Evolutionary conservation across 805 yeast species (phyloP).

Genomic region (Myxozyma nipponensis): DNA sequence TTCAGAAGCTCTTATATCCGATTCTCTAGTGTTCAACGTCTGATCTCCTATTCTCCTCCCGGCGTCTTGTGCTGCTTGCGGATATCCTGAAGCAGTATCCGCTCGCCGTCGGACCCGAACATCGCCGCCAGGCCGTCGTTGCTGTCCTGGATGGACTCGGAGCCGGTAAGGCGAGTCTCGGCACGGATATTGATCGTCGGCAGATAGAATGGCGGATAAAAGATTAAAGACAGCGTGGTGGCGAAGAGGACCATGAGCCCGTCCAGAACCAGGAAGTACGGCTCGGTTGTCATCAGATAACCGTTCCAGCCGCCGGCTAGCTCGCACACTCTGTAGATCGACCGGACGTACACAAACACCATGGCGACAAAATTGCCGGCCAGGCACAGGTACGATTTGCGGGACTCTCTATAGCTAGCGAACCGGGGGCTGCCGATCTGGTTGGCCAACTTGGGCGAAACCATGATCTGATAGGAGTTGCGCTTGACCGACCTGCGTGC

Average conservation of each 20-base stretch:
- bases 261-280: slow-evolving; percentile 52
- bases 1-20: no score
- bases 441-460: slow-evolving; percentile 29
- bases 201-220: slow-evolving; percentile 14
- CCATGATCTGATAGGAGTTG: slow-evolving; percentile 39
- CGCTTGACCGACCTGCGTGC: neutral
- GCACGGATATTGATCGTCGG: slow-evolving; percentile 5
- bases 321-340: slow-evolving; percentile 66
- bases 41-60: no score
- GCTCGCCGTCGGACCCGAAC: no score
- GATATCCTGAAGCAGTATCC: no score
- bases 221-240: slow-evolving; percentile 1
- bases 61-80: no score
- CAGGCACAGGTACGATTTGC: slow-evolving; percentile 1
- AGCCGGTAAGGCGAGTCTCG: neutral
- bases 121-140: no score
- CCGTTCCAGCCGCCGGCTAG: slow-evolving; percentile 63
- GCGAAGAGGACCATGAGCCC: slow-evolving; percentile 53
- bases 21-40: no score
- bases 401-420: slow-evolving; percentile 9
- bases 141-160: neutral
- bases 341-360: slow-evolving; percentile 55
- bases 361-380: slow-evolving; percentile 6
- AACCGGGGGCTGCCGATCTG: slow-evolving; percentile 7
- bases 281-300: slow-evolving; percentile 52